These are phyloP conservation scores for Skeletonema grethae DNA, from an alignment of 108 stramenopile genomes.

Conservation along the genomic window DNA sequence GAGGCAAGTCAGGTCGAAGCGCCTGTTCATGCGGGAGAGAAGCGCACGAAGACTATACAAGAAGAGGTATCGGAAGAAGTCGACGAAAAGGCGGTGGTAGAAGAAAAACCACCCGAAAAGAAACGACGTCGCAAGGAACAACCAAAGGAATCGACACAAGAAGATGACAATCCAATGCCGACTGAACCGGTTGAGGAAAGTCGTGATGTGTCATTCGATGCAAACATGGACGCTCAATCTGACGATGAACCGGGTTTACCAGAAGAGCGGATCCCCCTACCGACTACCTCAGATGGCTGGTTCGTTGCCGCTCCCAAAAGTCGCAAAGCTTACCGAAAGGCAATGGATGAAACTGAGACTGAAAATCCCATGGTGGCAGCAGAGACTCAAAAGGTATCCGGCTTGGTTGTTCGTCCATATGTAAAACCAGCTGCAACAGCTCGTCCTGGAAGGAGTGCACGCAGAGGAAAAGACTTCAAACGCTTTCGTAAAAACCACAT, in stretches of 20 bases:
- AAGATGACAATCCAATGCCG: constrained; percentile 5
- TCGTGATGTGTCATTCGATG: constrained; percentile 1
- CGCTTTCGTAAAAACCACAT: constrained; percentile 47
- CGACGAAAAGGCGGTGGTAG: not conserved
- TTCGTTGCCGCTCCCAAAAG: constrained; percentile 40
- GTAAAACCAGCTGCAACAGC: constrained; percentile 3
- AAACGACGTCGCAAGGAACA: constrained; percentile 27
- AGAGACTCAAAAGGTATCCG: constrained; percentile 34
- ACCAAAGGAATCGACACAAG: not conserved
- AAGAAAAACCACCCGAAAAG: constrained; percentile 9
- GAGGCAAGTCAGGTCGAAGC: too few species aligned
- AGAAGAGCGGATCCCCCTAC: constrained; percentile 36
- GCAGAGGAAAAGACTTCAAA: constrained; percentile 43
- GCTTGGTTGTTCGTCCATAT: constrained; percentile 40
- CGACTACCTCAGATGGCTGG: constrained; percentile 47
- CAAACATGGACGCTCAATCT: constrained; percentile 16
- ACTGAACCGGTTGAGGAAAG: constrained; percentile 10
- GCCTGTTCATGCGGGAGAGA: not conserved
- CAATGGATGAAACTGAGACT: constrained; percentile 21
- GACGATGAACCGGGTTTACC: constrained; percentile 42
- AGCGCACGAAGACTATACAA: not conserved
- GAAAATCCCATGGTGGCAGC: constrained; percentile 27
- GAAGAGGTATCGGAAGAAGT: constrained; percentile 6
- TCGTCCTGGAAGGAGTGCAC: not conserved
- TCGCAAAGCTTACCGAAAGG: constrained; percentile 45